A percentile compares a stretch with the other conserved stretches of the same genome.
Conservation (phyloP, 768 basidiomycete species). For the Agrocybe praecox region DNA sequence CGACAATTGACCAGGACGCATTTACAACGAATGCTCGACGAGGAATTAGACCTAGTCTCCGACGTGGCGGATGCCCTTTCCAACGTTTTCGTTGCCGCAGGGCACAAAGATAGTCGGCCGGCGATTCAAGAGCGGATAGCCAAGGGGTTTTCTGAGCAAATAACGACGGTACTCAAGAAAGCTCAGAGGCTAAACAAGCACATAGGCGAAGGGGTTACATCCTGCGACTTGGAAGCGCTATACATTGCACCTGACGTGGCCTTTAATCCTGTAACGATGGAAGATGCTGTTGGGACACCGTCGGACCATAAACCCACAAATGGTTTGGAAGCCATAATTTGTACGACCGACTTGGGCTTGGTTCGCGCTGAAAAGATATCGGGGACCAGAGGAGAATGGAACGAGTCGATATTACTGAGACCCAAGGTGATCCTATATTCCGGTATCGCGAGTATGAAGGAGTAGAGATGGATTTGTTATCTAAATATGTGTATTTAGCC, state of each 20-base stretch:
- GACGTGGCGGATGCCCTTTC: slow-evolving; percentile 42
- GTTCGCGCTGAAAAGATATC: slow-evolving; percentile 38
- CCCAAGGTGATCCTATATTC: slow-evolving; percentile 58
- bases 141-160: slow-evolving; percentile 43
- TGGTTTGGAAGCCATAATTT: slow-evolving; percentile 41
- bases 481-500: not conserved
- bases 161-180: slow-evolving; percentile 42
- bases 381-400: slow-evolving; percentile 49
- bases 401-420: slow-evolving; percentile 48
- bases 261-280: slow-evolving; percentile 47
- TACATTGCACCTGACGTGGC: slow-evolving; percentile 42
- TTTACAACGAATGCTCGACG: slow-evolving; percentile 38
- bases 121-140: slow-evolving; percentile 40
- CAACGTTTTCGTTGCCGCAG: slow-evolving; percentile 43
- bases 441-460: slow-evolving; percentile 33
- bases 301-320: slow-evolving; percentile 16
- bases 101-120: slow-evolving; percentile 28
- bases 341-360: slow-evolving; percentile 61
- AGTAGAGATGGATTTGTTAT: slow-evolving; percentile 3
- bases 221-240: slow-evolving; percentile 55
- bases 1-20: slow-evolving; percentile 54
- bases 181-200: slow-evolving; percentile 57
- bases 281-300: slow-evolving; percentile 38
- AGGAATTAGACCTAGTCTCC: slow-evolving; percentile 31
- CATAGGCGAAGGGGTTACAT: slow-evolving; percentile 60